phyloP scores from a whole-genome alignment of 176 grass and related monocot species.

The Oryza coarctata region DNA sequence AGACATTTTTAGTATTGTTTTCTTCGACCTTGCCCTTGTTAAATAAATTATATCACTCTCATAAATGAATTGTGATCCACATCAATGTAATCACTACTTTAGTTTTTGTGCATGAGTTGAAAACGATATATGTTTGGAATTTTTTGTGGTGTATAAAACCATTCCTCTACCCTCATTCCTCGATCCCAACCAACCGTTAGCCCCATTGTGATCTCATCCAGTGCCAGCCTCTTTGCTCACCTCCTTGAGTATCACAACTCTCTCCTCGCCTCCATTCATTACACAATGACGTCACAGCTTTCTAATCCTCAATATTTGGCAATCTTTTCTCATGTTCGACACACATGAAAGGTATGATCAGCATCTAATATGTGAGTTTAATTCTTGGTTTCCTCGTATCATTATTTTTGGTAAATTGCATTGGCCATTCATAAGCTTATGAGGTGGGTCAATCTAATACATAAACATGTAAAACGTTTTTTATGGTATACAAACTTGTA shows the following conservation, averaged over 20 bases:
- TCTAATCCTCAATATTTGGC: neutral
- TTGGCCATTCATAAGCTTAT: too few species aligned
- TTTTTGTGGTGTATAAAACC: neutral
- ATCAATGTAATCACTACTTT: neutral
- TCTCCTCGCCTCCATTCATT: neutral
- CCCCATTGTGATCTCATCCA: neutral
- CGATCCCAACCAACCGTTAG: neutral
- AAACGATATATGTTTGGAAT: neutral
- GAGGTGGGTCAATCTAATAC: too few species aligned
- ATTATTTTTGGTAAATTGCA: too few species aligned
- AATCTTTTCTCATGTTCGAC: neutral
- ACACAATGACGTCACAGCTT: neutral
- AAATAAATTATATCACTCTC: neutral
- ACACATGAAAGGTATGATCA: neutral
- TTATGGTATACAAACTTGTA: too few species aligned
- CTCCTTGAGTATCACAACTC: too few species aligned
- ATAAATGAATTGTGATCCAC: neutral
- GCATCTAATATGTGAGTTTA: neutral
- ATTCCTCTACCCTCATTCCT: neutral
- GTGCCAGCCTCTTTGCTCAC: neutral
- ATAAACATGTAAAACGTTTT: too few species aligned
- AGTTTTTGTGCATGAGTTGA: neutral
- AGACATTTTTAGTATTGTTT: neutral
- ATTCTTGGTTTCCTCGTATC: neutral
- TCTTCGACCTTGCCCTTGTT: neutral